A percentile compares a stretch with the other conserved stretches of the same genome.
These are phyloP conservation scores for Rhexocercosporidium sp. DNA, from an alignment of 2,329 filamentous ascomycete genomes.

Conservation along the genomic window DNA sequence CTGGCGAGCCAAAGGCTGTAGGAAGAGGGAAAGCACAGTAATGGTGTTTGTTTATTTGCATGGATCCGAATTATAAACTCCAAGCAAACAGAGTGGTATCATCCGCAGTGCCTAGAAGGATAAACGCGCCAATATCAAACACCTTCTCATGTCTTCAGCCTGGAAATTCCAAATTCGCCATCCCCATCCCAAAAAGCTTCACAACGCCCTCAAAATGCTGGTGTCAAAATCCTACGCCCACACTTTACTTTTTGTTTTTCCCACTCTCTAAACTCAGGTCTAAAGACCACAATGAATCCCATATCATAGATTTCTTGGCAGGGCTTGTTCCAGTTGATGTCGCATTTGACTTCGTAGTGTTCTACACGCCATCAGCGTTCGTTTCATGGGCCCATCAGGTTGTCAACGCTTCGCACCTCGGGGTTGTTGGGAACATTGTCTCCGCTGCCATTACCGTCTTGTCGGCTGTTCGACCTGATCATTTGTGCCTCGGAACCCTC, in stretches of 20 bases:
- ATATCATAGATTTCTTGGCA: conserved; percentile 60
- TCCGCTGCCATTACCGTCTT: conserved; percentile 23
- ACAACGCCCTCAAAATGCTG: conserved; percentile 14
- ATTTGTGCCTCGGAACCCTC: conserved; percentile 33
- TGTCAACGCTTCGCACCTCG: conserved; percentile 40
- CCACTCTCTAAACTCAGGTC: conserved; percentile 61
- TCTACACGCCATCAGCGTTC: conserved; percentile 37
- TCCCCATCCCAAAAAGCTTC: background rate
- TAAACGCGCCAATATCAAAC: background rate
- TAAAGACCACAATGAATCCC: conserved; percentile 66
- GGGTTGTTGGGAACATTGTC: conserved; percentile 23
- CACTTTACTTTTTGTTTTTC: conserved; percentile 29
- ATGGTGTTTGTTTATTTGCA: background rate
- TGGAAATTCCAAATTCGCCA: background rate
- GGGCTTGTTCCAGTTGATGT: conserved; percentile 32
- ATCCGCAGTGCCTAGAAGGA: conserved; percentile 17
- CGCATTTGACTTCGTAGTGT: conserved; percentile 20
- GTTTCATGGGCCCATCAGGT: conserved; percentile 38
- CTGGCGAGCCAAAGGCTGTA: too few relatives aligned
- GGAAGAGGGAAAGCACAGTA: background rate
- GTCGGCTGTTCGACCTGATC: conserved; percentile 25
- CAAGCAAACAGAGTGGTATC: conserved; percentile 29
- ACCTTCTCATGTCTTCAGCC: conserved; percentile 1
- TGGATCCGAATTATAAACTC: conserved; percentile 1
- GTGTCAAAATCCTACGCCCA: too few relatives aligned